Conservation (phyloP, 2,329 filamentous ascomycete genomes). For the Alternaria conjuncta region DNA sequence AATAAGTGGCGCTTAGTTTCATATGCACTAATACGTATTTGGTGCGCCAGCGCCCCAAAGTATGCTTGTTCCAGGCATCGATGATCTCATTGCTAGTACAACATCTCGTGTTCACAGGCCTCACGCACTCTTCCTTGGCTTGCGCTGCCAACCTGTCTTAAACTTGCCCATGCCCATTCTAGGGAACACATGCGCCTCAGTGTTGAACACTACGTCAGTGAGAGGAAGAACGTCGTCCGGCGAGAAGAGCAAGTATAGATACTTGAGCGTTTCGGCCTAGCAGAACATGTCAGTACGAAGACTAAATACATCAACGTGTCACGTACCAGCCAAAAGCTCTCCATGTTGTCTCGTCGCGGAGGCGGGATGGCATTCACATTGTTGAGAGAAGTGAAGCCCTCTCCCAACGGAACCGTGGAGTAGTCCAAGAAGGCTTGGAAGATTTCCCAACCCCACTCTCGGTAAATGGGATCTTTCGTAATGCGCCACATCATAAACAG, state of each 20-base stretch:
- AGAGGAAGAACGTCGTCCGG: background rate
- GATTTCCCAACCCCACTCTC: background rate
- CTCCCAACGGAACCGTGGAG: background rate
- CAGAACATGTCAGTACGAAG: background rate
- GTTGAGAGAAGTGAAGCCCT: background rate
- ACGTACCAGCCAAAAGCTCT: background rate
- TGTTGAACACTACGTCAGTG: background rate
- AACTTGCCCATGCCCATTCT: background rate
- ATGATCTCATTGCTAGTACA: background rate
- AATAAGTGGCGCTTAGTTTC: background rate
- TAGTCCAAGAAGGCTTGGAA: background rate
- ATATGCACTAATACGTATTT: background rate
- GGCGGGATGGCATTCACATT: background rate
- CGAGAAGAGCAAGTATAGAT: background rate
- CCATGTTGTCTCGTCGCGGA: background rate
- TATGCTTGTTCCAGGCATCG: background rate
- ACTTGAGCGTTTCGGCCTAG: background rate
- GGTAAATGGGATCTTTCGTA: background rate
- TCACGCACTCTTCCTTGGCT: background rate
- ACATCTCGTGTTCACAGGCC: background rate
- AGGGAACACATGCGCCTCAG: background rate
- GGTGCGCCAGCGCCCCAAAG: background rate
- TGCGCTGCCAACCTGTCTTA: background rate
- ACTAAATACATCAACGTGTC: background rate
- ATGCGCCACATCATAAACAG: background rate